phyloP scores from a whole-genome alignment of 805 yeast genomes.

The Barnettozyma populi region DNA sequence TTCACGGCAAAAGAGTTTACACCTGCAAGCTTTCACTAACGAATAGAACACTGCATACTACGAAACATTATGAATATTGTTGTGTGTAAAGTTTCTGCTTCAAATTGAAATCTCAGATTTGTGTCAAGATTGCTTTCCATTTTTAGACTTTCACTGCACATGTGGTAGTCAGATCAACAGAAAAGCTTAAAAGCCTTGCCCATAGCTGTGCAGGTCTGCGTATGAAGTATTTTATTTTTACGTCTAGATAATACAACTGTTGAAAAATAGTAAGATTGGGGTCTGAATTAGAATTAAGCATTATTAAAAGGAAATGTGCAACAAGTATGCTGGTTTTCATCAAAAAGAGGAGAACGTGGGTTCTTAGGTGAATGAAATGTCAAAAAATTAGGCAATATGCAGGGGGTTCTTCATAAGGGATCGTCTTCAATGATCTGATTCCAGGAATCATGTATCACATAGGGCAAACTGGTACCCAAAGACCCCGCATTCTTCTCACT shows the following conservation, averaged over 20 bases:
- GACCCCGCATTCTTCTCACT: conserved; percentile 35
- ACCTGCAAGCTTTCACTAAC: too few relatives aligned
- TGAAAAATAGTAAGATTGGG: neutral
- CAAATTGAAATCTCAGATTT: too few relatives aligned
- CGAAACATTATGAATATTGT: too few relatives aligned
- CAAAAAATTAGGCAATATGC: too few relatives aligned
- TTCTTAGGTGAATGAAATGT: neutral
- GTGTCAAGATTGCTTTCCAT: too few relatives aligned
- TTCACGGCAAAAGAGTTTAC: too few relatives aligned
- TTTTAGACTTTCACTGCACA: too few relatives aligned
- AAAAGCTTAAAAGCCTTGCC: neutral
- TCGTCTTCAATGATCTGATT: conserved; percentile 27
- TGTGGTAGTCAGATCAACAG: too few relatives aligned
- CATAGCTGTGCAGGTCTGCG: neutral
- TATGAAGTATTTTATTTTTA: neutral
- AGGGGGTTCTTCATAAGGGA: neutral
- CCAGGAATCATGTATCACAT: conserved; percentile 49
- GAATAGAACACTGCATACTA: too few relatives aligned
- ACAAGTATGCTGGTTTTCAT: neutral
- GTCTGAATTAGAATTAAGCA: neutral
- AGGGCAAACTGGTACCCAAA: conserved; percentile 49
- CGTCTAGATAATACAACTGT: neutral
- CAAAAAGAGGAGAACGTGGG: neutral
- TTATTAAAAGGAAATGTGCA: neutral
- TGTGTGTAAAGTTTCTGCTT: too few relatives aligned